Base-by-base conservation (phyloP, 495 filamentous ascomycete species). In the Aspergillus asperescens region DNA sequence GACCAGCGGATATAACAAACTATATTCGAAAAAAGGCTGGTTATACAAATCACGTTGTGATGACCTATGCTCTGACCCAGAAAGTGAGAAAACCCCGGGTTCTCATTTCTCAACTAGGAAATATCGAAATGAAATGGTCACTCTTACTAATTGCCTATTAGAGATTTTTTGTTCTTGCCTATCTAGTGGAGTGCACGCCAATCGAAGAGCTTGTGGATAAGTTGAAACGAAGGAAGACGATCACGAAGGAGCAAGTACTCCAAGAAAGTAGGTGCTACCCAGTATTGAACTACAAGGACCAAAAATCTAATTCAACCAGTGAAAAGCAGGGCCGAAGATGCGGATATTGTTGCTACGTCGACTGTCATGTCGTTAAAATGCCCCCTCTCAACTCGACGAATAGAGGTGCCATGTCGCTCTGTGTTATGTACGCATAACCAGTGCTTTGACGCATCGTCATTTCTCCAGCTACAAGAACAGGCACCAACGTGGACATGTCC, bases 401-500 rank as follows among this genome's bases (percentile, higher is more conserved):
- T 98, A 27, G 77, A 81, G 22, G 73, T 86, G 19, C 93, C 93
- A 7, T 87, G 88, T 58, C 83, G 93, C 34, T 90, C 87, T 2
- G 75, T 81, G 7, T 62, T 83, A 19, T 98, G 93, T 65, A 86
- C 78, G 7, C 93, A 98, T 69, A 90, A 91, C 34, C 89, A 93
- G 59, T 97, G 93, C 61, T 97, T 97, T 63, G 93, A 98, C 67
- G 93, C 85, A n/a, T 82, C 81, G 2, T 94, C 89, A 2, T 98
- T 95, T 58, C 75, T 98, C 12, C 89, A 95, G 58, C 64, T 98
- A 31, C 90, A 96, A 61, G 90, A 96, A 65, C 93, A 98, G 73
- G 91, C 88, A 0, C 92, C 93, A 18, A 92, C 90, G 9, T 98
- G 93, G 93, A 75, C 81, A 18, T 98, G 93, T 60, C 93, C 93